phyloP scores from a whole-genome alignment of 1,139 yeast genomes.

The Suhomyces kunorum region DNA sequence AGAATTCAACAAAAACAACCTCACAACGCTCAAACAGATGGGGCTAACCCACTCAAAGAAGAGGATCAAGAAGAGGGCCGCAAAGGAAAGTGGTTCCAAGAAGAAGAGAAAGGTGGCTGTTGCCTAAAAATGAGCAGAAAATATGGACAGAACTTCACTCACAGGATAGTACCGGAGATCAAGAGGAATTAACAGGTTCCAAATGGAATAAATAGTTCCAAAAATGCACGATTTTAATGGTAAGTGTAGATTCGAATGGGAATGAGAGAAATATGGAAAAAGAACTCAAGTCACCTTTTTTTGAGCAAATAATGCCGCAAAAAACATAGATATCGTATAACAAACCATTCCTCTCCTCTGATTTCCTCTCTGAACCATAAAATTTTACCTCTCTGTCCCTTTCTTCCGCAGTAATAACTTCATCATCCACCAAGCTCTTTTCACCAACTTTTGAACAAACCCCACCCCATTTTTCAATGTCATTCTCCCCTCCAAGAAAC shows the following conservation, averaged over 20 bases:
- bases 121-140: not conserved
- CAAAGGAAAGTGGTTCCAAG: not conserved
- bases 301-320: not conserved
- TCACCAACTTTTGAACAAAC: no score
- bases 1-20: slow-evolving; percentile 41
- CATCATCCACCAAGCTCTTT: no score
- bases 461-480: no score
- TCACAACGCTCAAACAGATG: slow-evolving; percentile 21
- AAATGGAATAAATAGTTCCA: not conserved
- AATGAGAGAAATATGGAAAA: no score
- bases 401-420: no score
- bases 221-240: no score
- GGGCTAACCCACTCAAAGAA: slow-evolving; percentile 18
- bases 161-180: not conserved
- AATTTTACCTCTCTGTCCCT: no score
- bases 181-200: no score
- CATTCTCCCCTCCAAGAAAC: no score
- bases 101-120: slow-evolving; percentile 1
- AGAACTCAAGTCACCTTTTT: no score
- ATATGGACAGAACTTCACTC: not conserved
- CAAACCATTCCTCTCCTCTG: not conserved
- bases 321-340: not conserved
- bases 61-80: slow-evolving; percentile 9
- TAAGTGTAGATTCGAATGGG: no score
- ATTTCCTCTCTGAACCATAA: not conserved